Evolutionary conservation across 352 stramenopile genomes (phyloP).

Genomic region (Vaucheria bursata): DNA sequence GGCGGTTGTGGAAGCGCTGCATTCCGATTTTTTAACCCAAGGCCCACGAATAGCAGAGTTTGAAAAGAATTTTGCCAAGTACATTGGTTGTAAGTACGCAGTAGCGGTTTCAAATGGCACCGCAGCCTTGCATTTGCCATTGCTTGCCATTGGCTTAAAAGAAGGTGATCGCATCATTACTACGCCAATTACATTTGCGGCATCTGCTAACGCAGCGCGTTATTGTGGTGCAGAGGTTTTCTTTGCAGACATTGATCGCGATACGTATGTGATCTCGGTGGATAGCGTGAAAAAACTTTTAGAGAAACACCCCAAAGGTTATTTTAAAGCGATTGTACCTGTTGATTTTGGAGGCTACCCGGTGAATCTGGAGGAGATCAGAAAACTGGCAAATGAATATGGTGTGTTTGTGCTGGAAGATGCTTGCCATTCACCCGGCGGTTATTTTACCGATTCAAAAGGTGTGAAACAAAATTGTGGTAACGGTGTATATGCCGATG

Average conservation of each 20-base stretch:
- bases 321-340: not conserved
- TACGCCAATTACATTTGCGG: not conserved
- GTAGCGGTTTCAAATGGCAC: not conserved
- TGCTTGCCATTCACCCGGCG: not conserved
- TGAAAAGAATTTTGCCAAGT: not conserved
- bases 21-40: not conserved
- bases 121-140: not conserved
- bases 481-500: not conserved
- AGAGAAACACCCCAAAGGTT: too few species aligned
- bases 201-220: not conserved
- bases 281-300: too few species aligned
- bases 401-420: not conserved
- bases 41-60: not conserved
- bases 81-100: not conserved
- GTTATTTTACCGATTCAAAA: not conserved
- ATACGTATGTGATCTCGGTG: not conserved
- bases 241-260: not conserved
- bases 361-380: not conserved
- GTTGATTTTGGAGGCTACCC: not conserved
- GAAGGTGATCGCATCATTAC: not conserved
- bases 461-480: too few species aligned
- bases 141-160: not conserved
- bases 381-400: not conserved
- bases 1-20: not conserved
- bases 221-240: not conserved